phyloP scores from a whole-genome alignment of 2,329 filamentous ascomycete genomes.

The Cladosporium austrohemisphaericum region DNA sequence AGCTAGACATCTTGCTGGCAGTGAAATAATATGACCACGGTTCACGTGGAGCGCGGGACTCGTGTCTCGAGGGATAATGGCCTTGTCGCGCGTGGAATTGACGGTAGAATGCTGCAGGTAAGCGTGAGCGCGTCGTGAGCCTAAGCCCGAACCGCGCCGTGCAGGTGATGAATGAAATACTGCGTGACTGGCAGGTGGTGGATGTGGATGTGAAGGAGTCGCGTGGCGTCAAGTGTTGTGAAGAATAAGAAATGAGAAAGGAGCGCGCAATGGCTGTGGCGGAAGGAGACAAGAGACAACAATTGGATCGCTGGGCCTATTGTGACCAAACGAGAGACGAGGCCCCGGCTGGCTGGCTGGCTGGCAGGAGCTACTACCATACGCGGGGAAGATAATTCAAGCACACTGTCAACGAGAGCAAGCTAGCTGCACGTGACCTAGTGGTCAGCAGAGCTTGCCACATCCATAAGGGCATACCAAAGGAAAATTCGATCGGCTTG shows the following conservation, averaged over 20 bases:
- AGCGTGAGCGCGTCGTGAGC: constrained; percentile 6
- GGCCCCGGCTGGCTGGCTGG: too few species aligned
- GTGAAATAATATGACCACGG: not conserved
- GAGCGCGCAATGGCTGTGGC: not conserved
- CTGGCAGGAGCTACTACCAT: too few species aligned
- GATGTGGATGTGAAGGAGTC: too few species aligned
- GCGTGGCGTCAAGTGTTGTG: constrained; percentile 6
- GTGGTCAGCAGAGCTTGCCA: too few species aligned
- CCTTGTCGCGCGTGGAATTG: constrained; percentile 11
- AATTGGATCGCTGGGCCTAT: too few species aligned
- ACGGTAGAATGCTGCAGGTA: constrained; percentile 9
- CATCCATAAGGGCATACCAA: too few species aligned
- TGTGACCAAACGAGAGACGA: too few species aligned
- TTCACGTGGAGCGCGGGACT: not conserved
- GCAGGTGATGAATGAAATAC: constrained; percentile 1
- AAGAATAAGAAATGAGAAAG: not conserved
- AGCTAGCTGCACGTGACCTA: too few species aligned
- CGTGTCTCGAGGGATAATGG: not conserved
- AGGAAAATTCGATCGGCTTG: too few species aligned
- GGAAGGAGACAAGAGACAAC: not conserved
- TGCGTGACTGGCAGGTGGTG: not conserved
- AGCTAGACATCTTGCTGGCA: constrained; percentile 30
- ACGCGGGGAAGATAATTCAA: too few species aligned
- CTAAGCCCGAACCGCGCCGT: not conserved
- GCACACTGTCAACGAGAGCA: too few species aligned